Base-by-base conservation (phyloP, 345 rosid species). In the Acer negundo region DNA sequence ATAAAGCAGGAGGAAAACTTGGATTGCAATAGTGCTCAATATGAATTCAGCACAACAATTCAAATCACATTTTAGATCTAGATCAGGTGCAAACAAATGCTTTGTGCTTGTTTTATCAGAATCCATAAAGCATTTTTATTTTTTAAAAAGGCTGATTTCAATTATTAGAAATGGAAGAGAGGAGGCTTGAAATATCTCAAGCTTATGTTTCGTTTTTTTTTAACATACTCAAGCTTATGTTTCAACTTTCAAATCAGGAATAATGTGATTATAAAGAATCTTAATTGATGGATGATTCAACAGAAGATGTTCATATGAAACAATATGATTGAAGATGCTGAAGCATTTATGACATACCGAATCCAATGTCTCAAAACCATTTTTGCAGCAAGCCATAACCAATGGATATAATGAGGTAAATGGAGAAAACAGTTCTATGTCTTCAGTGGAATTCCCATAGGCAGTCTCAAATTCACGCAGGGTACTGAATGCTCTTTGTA, bases 321-420 rank as follows among this genome's bases (percentile, higher is more conserved):
- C 28, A 26, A 64, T 72, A 46, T 69, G 40, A 61, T 74, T 64
- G 40, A 63, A 74, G 62, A 31, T 46, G 26, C n/a, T 6, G 0
- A 47, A 31, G 49, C n/a, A 74, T 64, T 49, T 24, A 67, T 0
- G 72, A 75, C 79, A 87, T 91, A 94, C 98, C 77, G 80, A 80
- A 83, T 96, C 98, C 87, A 96, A 80, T 44, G 97, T 89, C 87
- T 86, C 97, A 73, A 91, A 94, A 55, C 97, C 97, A 71, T 89
- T 94, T 86, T 86, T 88, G 77, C 94, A 83, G 92, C 95, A 96
- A 1, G 97, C 97, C 79, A 89, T 80, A 70, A 85, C 99, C 82
- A 96, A 82, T 5, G 99, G 97, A 71, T 86, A 40, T 69, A 96
- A 76, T 13, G 92, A 91, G 79, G 92, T 89, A 79, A 96, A 96